Conservation (phyloP, 2,329 filamentous ascomycete genomes). For the Stagonosporopsis vannaccii region DNA sequence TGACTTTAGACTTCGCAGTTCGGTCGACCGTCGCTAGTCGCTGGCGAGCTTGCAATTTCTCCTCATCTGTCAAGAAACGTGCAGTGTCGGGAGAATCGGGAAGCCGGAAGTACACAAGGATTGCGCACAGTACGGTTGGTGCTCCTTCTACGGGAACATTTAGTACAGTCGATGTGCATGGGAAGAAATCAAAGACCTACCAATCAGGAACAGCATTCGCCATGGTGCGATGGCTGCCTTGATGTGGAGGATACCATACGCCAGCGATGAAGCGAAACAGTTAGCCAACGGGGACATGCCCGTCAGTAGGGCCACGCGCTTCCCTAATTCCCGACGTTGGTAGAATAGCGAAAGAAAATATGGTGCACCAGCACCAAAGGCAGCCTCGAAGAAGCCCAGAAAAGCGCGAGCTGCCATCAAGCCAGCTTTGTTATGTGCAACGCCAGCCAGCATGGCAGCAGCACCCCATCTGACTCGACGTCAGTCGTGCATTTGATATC, state of each 20-base stretch:
- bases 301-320: neutral
- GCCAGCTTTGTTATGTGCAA: neutral
- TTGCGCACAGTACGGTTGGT: neutral
- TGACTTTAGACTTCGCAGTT: neutral
- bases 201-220: neutral
- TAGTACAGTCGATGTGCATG: neutral
- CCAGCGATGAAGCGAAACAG: neutral
- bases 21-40: neutral
- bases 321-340: neutral
- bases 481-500: neutral
- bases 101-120: neutral
- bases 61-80: neutral
- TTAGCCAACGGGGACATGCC: neutral
- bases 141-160: neutral
- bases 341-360: neutral
- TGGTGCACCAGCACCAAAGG: neutral
- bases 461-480: neutral
- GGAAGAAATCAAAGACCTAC: neutral
- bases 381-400: neutral
- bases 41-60: neutral
- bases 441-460: neutral
- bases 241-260: neutral
- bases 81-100: neutral
- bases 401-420: neutral
- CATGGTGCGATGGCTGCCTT: neutral